Evolutionary conservation across 2,329 filamentous ascomycete species (phyloP), one percentile per base, ranked within the genome.

Genomic region (Xylariales sp.): DNA sequence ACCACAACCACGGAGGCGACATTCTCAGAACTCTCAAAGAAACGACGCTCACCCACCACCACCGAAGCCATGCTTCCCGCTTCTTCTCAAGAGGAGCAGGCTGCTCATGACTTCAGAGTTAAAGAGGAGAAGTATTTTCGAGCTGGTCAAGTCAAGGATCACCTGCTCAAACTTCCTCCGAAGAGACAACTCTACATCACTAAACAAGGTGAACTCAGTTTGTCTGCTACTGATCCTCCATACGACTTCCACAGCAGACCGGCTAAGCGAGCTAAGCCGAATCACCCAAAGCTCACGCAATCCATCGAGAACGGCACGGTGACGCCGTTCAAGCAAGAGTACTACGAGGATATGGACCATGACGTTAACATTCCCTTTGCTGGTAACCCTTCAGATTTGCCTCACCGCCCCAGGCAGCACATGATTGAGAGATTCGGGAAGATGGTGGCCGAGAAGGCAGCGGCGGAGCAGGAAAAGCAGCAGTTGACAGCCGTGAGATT

Each of bases 321-420:
- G 19, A 31, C 38, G 9, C 12, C 8, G 11, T 14, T 29, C 4
- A 38, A 25, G 14, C 5, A 11, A 3, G 12, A 19, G 21, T 48
- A 46, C 40, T 48, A 46, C 14, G 24, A n/a, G 12, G 29, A 31
- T 5, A 46, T 46, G 42, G 32, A 41, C 1, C 9, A 14, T 3
- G 12, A 29, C 6, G 16, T 43, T 19, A 21, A 37, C 27, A 31
- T 52, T 18, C 34, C 45, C 3, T 27, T 40, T 1, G 52, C 54
- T 20, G 54, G 54, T 5, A 44, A 50, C 8, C 46, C 50, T 12
- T 51, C 43, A 2, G 22, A 46, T 4, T 46, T 48, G 24, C 35
- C 46, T 38, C 48, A 49, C 24, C 29, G 38, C 34, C 46, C 48
- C 18, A 20, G n/a, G n/a, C n/a, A n/a, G n/a, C n/a, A n/a, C n/a